Evolutionary conservation across 1,139 yeast genomes (phyloP).

Genomic region (Sugiyamaella grinbergsii): DNA sequence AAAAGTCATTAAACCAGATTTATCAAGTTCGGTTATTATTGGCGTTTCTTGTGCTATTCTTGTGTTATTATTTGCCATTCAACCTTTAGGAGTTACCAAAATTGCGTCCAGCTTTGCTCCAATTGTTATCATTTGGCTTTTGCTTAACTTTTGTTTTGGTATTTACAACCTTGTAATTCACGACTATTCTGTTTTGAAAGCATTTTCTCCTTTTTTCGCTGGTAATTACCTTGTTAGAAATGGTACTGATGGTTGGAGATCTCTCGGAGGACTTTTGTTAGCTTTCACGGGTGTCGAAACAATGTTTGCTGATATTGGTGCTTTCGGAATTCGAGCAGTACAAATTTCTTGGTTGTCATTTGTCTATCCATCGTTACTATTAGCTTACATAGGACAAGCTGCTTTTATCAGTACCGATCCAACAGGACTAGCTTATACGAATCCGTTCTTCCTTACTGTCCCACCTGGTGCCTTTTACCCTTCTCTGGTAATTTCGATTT

Average conservation of each 20-base stretch:
- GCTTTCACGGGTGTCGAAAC: conserved; percentile 64
- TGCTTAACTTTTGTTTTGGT: conserved; percentile 51
- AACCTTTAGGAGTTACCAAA: conserved; percentile 48
- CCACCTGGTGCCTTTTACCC: conserved; percentile 53
- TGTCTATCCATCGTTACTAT: conserved; percentile 56
- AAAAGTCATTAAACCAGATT: conserved; percentile 48
- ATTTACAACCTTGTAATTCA: conserved; percentile 47
- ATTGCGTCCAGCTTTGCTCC: conserved; percentile 52
- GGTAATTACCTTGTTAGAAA: conserved; percentile 45
- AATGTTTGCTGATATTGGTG: conserved; percentile 64
- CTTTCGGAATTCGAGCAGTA: conserved; percentile 54
- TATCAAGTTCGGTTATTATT: conserved; percentile 42
- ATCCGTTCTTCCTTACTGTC: conserved; percentile 55
- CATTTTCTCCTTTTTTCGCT: conserved; percentile 57
- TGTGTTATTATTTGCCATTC: conserved; percentile 49
- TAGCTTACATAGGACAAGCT: conserved; percentile 60
- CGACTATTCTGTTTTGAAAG: conserved; percentile 51
- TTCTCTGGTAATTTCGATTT: conserved; percentile 55
- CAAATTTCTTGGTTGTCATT: conserved; percentile 50
- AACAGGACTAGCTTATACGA: conserved; percentile 47
- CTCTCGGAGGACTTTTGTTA: conserved; percentile 55
- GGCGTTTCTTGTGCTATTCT: conserved; percentile 54
- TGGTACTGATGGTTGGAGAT: conserved; percentile 44
- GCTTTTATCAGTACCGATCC: conserved; percentile 53
- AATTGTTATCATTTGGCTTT: conserved; percentile 54